Percentiles rank a stretch among this genome's conserved stretches.
Evolutionary conservation across 768 basidiomycete genomes (phyloP).

Genomic region (Gyrodon lividus): DNA sequence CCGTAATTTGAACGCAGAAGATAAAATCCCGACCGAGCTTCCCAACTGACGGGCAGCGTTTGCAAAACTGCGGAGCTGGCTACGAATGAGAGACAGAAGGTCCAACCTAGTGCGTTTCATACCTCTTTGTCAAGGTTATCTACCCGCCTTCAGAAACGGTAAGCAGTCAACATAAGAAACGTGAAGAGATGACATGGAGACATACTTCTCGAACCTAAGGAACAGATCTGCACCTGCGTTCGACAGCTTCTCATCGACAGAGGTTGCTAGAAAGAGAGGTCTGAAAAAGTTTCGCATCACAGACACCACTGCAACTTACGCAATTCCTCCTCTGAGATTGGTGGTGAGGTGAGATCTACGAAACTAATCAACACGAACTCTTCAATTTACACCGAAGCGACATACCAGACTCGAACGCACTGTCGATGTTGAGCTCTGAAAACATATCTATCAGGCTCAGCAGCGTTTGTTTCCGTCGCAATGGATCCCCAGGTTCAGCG

Average conservation of each 20-base stretch:
- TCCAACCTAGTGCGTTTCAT: conserved; percentile 10
- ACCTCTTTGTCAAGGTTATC: conserved; percentile 49
- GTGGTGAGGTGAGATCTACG: conserved; percentile 32
- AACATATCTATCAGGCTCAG: conserved; percentile 47
- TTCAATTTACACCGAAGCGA: neutral
- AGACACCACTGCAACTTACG: conserved; percentile 24
- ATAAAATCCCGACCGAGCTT: conserved; percentile 55
- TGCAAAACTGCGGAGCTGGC: conserved; percentile 50
- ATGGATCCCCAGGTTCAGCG: conserved; percentile 27
- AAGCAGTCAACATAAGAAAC: conserved; percentile 2
- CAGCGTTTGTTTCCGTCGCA: conserved; percentile 45
- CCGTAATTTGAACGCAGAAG: conserved; percentile 51
- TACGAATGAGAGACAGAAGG: conserved; percentile 11
- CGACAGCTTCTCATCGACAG: conserved; percentile 50
- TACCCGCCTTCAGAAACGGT: conserved; percentile 36
- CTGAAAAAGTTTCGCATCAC: conserved; percentile 2
- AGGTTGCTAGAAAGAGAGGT: conserved; percentile 32
- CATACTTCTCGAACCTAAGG: conserved; percentile 46
- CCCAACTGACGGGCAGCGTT: conserved; percentile 56
- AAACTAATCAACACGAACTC: conserved; percentile 6
- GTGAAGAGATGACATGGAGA: neutral
- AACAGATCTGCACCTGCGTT: conserved; percentile 50
- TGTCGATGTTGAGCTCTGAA: conserved; percentile 43
- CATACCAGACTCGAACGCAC: conserved; percentile 34
- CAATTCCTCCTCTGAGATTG: conserved; percentile 44